Conservation (phyloP, 2,329 filamentous ascomycete species). For the Colletotrichum sp. region DNA sequence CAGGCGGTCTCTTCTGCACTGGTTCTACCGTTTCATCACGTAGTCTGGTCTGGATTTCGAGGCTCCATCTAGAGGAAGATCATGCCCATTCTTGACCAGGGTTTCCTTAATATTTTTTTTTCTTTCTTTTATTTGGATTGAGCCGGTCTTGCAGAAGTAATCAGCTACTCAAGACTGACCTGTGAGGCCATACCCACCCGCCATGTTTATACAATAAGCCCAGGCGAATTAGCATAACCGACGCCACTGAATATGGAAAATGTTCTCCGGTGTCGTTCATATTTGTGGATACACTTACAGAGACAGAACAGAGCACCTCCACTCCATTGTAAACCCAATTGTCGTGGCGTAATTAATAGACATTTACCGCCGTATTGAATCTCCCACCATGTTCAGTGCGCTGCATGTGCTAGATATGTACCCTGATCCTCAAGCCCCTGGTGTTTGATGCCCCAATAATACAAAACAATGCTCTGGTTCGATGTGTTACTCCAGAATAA, state of each 20-base stretch:
- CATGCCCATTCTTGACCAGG: neutral
- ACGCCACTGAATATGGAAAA: neutral
- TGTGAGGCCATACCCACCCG: neutral
- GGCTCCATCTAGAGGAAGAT: neutral
- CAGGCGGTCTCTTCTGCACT: neutral
- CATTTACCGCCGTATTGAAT: neutral
- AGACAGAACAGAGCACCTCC: neutral
- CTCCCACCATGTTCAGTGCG: neutral
- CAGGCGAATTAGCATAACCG: neutral
- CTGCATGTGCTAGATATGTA: neutral
- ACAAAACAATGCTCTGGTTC: neutral
- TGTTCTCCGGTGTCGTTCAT: neutral
- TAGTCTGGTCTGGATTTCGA: neutral
- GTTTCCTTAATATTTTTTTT: neutral
- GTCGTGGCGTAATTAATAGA: neutral
- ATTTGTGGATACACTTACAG: neutral
- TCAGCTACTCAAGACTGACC: neutral
- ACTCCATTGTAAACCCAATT: neutral
- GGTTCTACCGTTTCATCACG: neutral
- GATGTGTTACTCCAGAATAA: neutral
- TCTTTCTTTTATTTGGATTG: neutral
- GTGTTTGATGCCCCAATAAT: neutral
- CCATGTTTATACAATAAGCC: neutral
- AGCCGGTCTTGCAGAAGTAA: neutral
- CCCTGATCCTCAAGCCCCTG: neutral